These are phyloP conservation scores for Populus nigra DNA, from an alignment of 345 rosid genomes.

Conservation along the genomic window DNA sequence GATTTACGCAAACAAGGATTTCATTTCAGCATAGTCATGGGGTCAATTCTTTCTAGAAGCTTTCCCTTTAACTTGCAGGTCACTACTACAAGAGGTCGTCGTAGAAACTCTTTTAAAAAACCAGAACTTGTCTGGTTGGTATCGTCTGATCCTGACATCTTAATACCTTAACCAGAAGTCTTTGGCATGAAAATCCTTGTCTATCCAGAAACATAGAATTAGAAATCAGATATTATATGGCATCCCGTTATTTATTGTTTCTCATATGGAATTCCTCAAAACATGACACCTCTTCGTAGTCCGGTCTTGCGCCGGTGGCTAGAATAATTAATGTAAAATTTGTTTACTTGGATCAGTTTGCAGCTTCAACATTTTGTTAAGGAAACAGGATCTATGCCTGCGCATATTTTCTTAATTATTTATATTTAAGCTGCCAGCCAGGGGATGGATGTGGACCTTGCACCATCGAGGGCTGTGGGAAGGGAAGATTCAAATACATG, in stretches of 20 bases:
- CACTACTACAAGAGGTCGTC: not conserved
- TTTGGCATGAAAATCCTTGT: not conserved
- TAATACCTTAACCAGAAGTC: not conserved
- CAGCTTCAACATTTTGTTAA: not conserved
- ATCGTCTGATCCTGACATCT: not conserved
- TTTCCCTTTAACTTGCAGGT: not conserved
- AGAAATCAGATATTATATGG: too few relatives aligned
- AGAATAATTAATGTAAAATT: too few relatives aligned
- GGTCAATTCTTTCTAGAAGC: slow-evolving; percentile 4
- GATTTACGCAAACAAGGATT: too few relatives aligned
- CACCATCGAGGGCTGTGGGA: not conserved
- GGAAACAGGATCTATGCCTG: not conserved
- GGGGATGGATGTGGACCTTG: not conserved
- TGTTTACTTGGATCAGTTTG: too few relatives aligned
- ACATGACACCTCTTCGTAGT: too few relatives aligned
- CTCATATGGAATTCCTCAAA: too few relatives aligned
- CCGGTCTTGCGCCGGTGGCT: too few relatives aligned
- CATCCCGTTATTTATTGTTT: too few relatives aligned
- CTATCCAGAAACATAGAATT: too few relatives aligned
- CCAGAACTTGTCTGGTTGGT: not conserved
- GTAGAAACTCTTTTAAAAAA: not conserved
- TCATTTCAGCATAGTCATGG: not conserved
- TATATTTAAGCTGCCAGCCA: not conserved
- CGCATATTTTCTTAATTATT: not conserved
- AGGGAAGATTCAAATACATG: not conserved